phyloP scores from a whole-genome alignment of 768 basidiomycete species.

The Xerocomellus intermedius region DNA sequence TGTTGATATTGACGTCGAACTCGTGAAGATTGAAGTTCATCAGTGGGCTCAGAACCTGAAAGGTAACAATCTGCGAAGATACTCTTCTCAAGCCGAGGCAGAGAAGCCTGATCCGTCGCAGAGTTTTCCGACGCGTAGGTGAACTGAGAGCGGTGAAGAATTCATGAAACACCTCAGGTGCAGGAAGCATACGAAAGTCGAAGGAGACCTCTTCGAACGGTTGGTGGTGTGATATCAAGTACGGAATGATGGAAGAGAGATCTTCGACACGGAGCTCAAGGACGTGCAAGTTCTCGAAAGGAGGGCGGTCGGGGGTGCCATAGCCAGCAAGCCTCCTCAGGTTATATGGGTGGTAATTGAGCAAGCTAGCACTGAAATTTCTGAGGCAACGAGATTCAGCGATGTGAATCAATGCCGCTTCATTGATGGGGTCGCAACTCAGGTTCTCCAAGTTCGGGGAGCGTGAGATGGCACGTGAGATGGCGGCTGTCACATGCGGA shows the following conservation, averaged over 20 bases:
- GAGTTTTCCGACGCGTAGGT: background rate
- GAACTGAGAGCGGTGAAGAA: background rate
- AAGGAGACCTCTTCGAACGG: conserved; percentile 7
- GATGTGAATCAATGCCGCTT: conserved; percentile 1
- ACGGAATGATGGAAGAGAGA: conserved; percentile 8
- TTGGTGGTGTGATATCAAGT: conserved; percentile 4
- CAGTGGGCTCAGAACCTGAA: conserved; percentile 5
- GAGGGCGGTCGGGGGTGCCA: background rate
- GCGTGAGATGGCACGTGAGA: conserved; percentile 7
- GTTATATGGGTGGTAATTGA: background rate
- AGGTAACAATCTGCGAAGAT: background rate
- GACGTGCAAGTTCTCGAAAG: conserved; percentile 7
- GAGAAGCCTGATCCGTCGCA: background rate
- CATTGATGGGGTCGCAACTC: background rate
- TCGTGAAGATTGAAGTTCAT: background rate
- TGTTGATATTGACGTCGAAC: background rate
- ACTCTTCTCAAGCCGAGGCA: no score
- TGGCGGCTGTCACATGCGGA: background rate
- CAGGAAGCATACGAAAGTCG: background rate
- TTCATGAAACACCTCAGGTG: background rate
- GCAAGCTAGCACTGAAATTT: background rate
- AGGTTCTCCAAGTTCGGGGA: background rate
- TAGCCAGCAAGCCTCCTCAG: background rate
- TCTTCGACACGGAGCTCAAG: background rate
- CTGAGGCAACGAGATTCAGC: background rate